These are phyloP conservation scores for Sporothrix euskadiensis DNA, from an alignment of 2,329 filamentous ascomycete species.

Conservation along the genomic window DNA sequence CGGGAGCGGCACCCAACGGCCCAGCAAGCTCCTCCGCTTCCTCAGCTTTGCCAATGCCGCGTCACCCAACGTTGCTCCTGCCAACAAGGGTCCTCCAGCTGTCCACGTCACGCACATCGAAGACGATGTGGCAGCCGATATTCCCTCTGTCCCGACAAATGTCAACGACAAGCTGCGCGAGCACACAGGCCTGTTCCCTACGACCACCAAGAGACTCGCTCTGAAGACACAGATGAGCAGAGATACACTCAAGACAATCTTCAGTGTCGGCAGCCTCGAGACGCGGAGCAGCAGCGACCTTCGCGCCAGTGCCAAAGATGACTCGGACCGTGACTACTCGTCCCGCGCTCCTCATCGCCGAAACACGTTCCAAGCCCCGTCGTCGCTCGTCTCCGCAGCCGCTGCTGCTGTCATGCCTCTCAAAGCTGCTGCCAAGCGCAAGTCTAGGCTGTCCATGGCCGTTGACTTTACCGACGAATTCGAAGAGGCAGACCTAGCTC, in stretches of 20 bases:
- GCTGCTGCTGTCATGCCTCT: conserved; percentile 38
- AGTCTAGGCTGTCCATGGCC: conserved; percentile 34
- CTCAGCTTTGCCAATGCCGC: conserved; percentile 41
- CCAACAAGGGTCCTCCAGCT: conserved; percentile 32
- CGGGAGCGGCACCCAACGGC: conserved; percentile 41
- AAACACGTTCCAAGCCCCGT: conserved; percentile 36
- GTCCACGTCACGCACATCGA: conserved; percentile 37
- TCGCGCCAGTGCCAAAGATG: background rate
- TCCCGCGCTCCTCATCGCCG: conserved; percentile 32
- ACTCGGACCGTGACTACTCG: background rate
- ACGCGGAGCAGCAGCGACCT: conserved; percentile 31
- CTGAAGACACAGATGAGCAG: conserved; percentile 47
- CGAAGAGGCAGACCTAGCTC: conserved; percentile 14
- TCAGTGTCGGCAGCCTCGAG: conserved; percentile 53
- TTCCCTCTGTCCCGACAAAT: conserved; percentile 43
- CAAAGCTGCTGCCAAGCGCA: conserved; percentile 40
- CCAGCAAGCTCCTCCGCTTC: conserved; percentile 45
- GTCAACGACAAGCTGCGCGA: conserved; percentile 43
- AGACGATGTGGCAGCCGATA: conserved; percentile 34
- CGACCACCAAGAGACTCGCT: conserved; percentile 42
- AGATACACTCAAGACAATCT: conserved; percentile 52
- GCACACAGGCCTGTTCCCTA: conserved; percentile 40
- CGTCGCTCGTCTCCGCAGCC: conserved; percentile 35
- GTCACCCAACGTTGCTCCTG: conserved; percentile 32
- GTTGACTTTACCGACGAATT: conserved; percentile 22